These are phyloP conservation scores for Boletus barrowsii DNA, from an alignment of 768 basidiomycete species.

Conservation along the genomic window DNA sequence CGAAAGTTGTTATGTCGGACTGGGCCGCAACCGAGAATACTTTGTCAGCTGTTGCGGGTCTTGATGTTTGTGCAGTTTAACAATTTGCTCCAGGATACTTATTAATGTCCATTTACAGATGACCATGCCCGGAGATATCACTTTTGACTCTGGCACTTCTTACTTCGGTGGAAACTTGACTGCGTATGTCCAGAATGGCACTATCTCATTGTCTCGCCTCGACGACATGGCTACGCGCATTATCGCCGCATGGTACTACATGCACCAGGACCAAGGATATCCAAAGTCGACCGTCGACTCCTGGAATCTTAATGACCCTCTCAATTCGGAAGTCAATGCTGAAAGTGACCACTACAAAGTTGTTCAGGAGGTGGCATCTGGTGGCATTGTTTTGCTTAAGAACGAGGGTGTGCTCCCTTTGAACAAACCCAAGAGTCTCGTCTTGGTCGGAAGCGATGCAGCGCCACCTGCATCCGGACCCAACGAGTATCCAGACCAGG, in stretches of 20 bases:
- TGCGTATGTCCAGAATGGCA: constrained; percentile 54
- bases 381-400: constrained; percentile 67
- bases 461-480: constrained; percentile 66
- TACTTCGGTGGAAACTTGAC: constrained; percentile 65
- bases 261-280: constrained; percentile 32
- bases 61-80: constrained; percentile 46
- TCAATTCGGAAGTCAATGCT: constrained; percentile 51
- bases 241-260: constrained; percentile 57
- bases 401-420: constrained; percentile 61
- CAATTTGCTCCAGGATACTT: not conserved
- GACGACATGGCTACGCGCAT: constrained; percentile 73
- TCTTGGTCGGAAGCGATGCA: constrained; percentile 61
- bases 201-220: constrained; percentile 56
- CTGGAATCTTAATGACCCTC: constrained; percentile 27
- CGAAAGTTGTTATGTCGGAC: constrained; percentile 52
- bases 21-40: constrained; percentile 56
- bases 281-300: constrained; percentile 26
- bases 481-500: constrained; percentile 64
- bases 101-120: constrained; percentile 40
- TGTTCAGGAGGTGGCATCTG: constrained; percentile 60
- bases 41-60: constrained; percentile 55
- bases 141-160: constrained; percentile 32
- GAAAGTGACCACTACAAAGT: constrained; percentile 51
- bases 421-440: constrained; percentile 54
- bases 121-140: constrained; percentile 70